phyloP scores from a whole-genome alignment of 139 green algal species.

The Tetraselmis striata region DNA sequence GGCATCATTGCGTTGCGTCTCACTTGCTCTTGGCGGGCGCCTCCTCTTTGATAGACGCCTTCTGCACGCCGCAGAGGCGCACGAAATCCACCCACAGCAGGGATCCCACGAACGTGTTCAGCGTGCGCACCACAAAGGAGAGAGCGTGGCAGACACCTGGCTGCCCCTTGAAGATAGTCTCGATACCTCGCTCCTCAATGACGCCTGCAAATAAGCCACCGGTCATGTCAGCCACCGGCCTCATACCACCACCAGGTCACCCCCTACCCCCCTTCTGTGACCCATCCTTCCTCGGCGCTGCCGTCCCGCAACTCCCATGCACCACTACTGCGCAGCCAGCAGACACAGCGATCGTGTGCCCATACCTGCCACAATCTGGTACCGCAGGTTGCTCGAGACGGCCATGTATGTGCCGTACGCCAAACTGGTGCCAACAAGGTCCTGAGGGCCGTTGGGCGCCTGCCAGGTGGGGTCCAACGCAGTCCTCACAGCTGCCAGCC shows the following conservation, averaged over 20 bases:
- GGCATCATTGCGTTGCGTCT: too few relatives aligned
- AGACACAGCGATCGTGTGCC: background rate
- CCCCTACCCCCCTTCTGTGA: too few relatives aligned
- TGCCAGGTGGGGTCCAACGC: slow-evolving; percentile 63
- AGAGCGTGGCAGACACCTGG: slow-evolving; percentile 60
- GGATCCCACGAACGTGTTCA: slow-evolving; percentile 84
- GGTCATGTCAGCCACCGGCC: too few relatives aligned
- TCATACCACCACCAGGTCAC: background rate
- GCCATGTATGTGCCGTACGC: slow-evolving; percentile 96
- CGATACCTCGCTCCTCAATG: slow-evolving; percentile 90
- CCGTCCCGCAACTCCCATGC: background rate
- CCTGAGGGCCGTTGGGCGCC: slow-evolving; percentile 65
- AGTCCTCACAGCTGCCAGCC: slow-evolving; percentile 47
- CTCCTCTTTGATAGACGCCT: slow-evolving; percentile 2
- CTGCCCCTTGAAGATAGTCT: slow-evolving; percentile 64
- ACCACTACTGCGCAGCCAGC: background rate
- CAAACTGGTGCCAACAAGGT: slow-evolving; percentile 67
- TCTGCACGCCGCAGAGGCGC: slow-evolving; percentile 68
- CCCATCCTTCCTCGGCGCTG: background rate
- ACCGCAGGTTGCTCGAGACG: slow-evolving; percentile 82
- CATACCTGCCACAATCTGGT: slow-evolving; percentile 19
- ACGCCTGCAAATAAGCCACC: slow-evolving; percentile 73
- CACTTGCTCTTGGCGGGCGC: too few relatives aligned
- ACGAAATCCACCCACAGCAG: slow-evolving; percentile 92
- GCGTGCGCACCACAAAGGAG: slow-evolving; percentile 72